phyloP scores from a whole-genome alignment of 2,329 filamentous ascomycete species.

The Alternaria sp. region DNA sequence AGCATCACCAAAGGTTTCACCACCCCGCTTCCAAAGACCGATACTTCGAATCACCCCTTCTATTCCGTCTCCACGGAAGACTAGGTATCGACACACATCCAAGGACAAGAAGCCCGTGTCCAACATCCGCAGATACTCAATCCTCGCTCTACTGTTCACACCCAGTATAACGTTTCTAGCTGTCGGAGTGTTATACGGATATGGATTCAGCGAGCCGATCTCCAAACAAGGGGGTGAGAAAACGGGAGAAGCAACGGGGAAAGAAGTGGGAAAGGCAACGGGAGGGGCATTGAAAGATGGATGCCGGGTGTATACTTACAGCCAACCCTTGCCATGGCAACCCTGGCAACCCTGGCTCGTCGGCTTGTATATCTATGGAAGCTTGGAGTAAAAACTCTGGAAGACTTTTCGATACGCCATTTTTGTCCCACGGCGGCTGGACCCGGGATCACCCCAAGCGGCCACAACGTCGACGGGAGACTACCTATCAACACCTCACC shows the following conservation, averaged over 20 bases:
- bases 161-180: neutral
- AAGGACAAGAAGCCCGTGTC: neutral
- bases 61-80: neutral
- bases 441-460: too few species aligned
- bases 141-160: neutral
- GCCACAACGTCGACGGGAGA: neutral
- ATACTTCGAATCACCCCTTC: neutral
- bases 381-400: neutral
- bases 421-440: neutral
- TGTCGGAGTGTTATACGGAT: neutral
- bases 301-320: neutral
- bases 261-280: neutral
- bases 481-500: neutral
- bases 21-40: neutral
- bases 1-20: neutral
- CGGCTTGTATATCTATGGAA: neutral
- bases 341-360: neutral
- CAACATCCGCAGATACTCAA: neutral
- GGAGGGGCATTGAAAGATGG: neutral
- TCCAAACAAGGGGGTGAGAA: neutral
- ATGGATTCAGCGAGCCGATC: neutral
- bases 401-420: neutral
- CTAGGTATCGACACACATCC: neutral
- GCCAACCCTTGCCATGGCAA: neutral
- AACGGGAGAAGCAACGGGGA: neutral